Base-by-base conservation (phyloP, 345 rosid genomes). In the Salix koriyanagi region DNA sequence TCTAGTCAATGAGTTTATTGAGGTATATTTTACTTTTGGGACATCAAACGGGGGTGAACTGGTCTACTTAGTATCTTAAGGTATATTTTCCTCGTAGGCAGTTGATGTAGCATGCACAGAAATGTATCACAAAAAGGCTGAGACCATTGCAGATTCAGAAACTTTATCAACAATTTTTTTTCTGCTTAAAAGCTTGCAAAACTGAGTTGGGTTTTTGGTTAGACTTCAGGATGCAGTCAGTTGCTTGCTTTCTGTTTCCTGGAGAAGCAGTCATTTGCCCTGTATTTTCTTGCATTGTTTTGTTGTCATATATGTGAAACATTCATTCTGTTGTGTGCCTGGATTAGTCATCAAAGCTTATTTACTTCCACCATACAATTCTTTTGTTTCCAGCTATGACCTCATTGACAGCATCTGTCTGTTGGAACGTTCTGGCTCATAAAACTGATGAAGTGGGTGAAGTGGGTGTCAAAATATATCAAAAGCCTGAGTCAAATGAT, bases 361-460 rank as follows among this genome's bases (percentile, higher is more conserved):
- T 36, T 13, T 46, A 46, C 58, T 69, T 26, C 58, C 46, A 32
- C 32, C 65, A 58, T 72, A 72, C 52, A 30, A 65, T 66, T 65
- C 62, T 79, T 77, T 76, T 64, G 36, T 81, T 81, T 84, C 34
- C 94, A 94, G 99, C 91, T 72, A 88, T 93, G 99, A 86, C 84
- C 70, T 65, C 84, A 39, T 85, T 95, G 83, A 89, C 88, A 28
- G 91, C 99, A 56, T 91, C 97, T 48, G 82, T 93, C 83, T 91
- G 97, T 83, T 95, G 99, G 97, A 95, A 95, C 75, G 87, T 95
- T 73, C 85, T 93, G 80, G 97, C 97, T 41, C 97, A 93, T 81
- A 95, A 89, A 89, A 88, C 93, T 73, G 99, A 95, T 65, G 99
- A 95, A 65, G 88, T 85, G 44, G 90, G 96, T 76, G 99, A 95